A percentile compares a stretch with the other conserved stretches of the same genome.
These are phyloP conservation scores for Aspergillus felis DNA, from an alignment of 2,329 filamentous ascomycete genomes.

Conservation along the genomic window DNA sequence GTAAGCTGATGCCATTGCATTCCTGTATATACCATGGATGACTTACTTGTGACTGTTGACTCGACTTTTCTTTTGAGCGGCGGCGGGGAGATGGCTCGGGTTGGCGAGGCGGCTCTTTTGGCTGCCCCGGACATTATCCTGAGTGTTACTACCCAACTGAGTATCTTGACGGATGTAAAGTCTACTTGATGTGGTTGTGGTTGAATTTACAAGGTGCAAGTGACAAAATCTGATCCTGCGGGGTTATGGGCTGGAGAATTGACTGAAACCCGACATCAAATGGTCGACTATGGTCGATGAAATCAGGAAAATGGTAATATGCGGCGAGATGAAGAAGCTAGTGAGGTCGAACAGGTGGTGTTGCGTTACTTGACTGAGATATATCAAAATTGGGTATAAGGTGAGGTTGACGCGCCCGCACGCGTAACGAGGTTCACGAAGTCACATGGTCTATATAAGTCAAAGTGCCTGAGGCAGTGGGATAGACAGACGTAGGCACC, in stretches of 20 bases:
- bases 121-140: slow-evolving; percentile 25
- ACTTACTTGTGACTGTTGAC: slow-evolving; percentile 52
- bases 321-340: background rate
- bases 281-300: background rate
- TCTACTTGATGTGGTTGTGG: background rate
- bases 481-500: background rate
- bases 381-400: slow-evolving; percentile 1
- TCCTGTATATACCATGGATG: background rate
- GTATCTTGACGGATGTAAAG: slow-evolving; percentile 1
- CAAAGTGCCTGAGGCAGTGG: background rate
- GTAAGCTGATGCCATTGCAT: background rate
- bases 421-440: slow-evolving; percentile 29
- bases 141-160: slow-evolving; percentile 5
- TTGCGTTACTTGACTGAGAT: slow-evolving; percentile 2
- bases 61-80: slow-evolving; percentile 53
- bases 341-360: background rate
- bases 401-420: slow-evolving; percentile 21
- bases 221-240: background rate
- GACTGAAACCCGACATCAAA: background rate
- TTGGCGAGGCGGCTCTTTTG: slow-evolving; percentile 36
- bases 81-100: slow-evolving; percentile 53
- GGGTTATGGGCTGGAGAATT: background rate
- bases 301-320: background rate
- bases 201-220: background rate
- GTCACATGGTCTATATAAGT: slow-evolving; percentile 32